Evolutionary conservation across 495 filamentous ascomycete species (phyloP).

Genomic region (Lineolata rhizophorae): DNA sequence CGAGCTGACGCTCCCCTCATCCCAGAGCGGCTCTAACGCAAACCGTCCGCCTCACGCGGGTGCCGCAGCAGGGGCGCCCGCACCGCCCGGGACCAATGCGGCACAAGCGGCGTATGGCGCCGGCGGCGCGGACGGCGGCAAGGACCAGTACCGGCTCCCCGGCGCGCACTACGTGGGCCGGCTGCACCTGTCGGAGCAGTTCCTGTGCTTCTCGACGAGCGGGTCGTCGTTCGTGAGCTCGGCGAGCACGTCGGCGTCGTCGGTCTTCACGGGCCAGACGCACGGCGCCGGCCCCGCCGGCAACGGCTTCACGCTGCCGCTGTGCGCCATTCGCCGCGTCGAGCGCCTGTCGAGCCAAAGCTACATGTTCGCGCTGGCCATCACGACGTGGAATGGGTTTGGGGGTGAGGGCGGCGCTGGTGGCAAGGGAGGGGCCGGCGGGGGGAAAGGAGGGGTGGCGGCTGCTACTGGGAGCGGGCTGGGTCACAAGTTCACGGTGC

Average conservation of each 20-base stretch:
- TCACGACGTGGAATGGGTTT: slow-evolving; percentile 89
- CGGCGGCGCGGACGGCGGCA: slow-evolving; percentile 24
- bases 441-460: too few species aligned
- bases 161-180: slow-evolving; percentile 84
- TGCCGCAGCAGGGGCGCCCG: too few species aligned
- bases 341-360: slow-evolving; percentile 80
- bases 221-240: slow-evolving; percentile 66
- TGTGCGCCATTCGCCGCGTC: slow-evolving; percentile 76
- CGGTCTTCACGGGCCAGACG: slow-evolving; percentile 66
- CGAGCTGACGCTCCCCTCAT: slow-evolving; percentile 33
- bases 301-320: slow-evolving; percentile 89
- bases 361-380: slow-evolving; percentile 73
- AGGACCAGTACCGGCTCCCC: slow-evolving; percentile 32
- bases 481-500: slow-evolving; percentile 54
- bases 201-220: slow-evolving; percentile 88
- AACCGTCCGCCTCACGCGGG: too few species aligned
- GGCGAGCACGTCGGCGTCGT: slow-evolving; percentile 52
- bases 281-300: slow-evolving; percentile 82
- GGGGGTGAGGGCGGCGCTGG: slow-evolving; percentile 24
- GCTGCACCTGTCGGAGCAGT: slow-evolving; percentile 82
- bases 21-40: too few species aligned
- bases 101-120: slow-evolving; percentile 6
- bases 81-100: too few species aligned
- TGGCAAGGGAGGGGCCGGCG: slow-evolving; percentile 27
- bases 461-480: too few species aligned